phyloP scores from a whole-genome alignment of 2,329 filamentous ascomycete species.

The Ceratocystis cubensis region DNA sequence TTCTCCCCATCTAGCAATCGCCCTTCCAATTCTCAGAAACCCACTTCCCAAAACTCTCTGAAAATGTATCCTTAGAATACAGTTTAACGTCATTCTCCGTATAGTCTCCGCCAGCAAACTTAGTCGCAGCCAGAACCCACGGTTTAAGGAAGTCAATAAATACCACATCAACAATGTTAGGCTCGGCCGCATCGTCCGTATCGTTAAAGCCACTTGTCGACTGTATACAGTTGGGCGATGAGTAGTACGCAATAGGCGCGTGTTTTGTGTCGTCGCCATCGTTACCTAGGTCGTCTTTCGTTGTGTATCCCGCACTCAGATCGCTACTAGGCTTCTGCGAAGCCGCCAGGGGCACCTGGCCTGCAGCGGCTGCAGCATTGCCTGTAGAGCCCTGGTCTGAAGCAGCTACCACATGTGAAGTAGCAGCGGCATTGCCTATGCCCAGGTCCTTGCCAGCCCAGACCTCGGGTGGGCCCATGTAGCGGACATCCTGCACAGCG shows the following conservation, averaged over 20 bases:
- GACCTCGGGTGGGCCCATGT: conserved; percentile 41
- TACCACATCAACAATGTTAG: conserved; percentile 69
- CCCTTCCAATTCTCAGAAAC: conserved; percentile 46
- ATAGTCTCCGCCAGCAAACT: conserved; percentile 44
- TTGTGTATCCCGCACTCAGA: conserved; percentile 67
- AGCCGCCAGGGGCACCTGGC: conserved; percentile 10
- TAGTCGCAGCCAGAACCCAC: conserved; percentile 65
- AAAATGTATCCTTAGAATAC: conserved; percentile 44
- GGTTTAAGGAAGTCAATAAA: conserved; percentile 86
- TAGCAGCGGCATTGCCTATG: not conserved
- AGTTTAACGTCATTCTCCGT: conserved; percentile 35
- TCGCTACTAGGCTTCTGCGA: conserved; percentile 27
- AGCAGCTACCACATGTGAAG: not conserved
- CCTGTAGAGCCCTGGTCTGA: not conserved
- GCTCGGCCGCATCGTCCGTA: conserved; percentile 34
- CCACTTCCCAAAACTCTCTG: conserved; percentile 44
- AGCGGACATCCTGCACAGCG: conserved; percentile 32
- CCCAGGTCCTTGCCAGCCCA: conserved; percentile 24
- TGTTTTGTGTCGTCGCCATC: conserved; percentile 91
- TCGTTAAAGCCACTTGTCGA: conserved; percentile 49
- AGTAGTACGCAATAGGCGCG: conserved; percentile 57
- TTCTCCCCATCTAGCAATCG: conserved; percentile 30
- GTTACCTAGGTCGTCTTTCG: conserved; percentile 64
- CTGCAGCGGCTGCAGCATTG: not conserved
- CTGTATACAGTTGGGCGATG: conserved; percentile 74